Evolutionary conservation across 345 rosid species (phyloP).

Genomic region (Eucalyptus polyanthemos): DNA sequence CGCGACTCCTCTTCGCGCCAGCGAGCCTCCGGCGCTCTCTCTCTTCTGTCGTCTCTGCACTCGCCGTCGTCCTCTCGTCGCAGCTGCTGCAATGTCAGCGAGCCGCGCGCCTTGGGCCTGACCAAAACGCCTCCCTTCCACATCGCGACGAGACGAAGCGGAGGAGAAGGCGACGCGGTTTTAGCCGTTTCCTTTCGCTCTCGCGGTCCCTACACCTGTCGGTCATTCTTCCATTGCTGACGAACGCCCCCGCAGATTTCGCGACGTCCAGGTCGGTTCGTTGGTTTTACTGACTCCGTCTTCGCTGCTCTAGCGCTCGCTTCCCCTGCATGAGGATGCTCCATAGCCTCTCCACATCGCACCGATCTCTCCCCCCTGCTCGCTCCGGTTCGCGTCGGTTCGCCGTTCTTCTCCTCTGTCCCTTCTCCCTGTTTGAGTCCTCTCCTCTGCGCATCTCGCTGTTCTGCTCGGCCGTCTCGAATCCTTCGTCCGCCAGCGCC

Average conservation of each 20-base stretch:
- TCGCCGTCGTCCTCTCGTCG: neutral
- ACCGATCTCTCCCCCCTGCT: neutral
- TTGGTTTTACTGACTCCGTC: neutral
- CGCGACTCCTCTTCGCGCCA: neutral
- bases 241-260: neutral
- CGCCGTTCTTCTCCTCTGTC: neutral
- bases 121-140: neutral
- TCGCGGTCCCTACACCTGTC: neutral
- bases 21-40: neutral
- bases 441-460: neutral
- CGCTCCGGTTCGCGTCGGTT: neutral
- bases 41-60: neutral
- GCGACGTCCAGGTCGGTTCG: neutral
- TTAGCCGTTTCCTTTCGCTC: neutral
- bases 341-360: neutral
- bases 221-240: neutral
- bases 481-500: neutral
- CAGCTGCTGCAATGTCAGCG: neutral
- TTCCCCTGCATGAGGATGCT: neutral
- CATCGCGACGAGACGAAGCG: neutral
- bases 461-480: neutral
- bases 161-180: neutral
- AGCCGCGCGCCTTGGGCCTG: neutral
- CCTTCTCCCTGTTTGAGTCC: neutral
- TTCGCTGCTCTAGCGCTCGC: neutral